Evolutionary conservation across 768 basidiomycete genomes (phyloP).

Genomic region (Tricholoma furcatifolium): DNA sequence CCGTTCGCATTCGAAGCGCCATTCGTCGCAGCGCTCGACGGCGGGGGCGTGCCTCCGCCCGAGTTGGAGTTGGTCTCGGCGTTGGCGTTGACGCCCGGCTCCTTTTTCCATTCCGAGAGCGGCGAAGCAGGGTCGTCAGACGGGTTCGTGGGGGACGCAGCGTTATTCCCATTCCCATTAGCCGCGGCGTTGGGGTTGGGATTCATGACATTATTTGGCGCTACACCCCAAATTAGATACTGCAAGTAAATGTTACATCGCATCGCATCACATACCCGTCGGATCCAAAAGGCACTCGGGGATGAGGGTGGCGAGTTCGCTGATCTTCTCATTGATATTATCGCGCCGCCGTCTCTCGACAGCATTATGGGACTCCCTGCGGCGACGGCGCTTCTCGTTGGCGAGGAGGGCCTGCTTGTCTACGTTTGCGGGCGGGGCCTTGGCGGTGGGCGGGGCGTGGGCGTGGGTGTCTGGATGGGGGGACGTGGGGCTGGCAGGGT

Average conservation of each 20-base stretch:
- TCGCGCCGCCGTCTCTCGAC: conserved; percentile 86
- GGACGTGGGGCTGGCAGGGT: not conserved
- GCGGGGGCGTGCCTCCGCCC: conserved; percentile 4
- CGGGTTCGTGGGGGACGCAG: conserved; percentile 2
- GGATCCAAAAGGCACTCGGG: conserved; percentile 81
- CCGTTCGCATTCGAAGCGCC: not conserved
- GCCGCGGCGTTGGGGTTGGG: not conserved
- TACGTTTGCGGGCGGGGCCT: not conserved
- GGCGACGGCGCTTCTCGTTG: conserved; percentile 78
- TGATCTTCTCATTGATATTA: conserved; percentile 96
- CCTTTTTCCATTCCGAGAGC: conserved; percentile 14
- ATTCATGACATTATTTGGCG: not conserved
- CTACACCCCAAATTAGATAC: not conserved
- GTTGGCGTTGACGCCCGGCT: not conserved
- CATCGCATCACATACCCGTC: conserved; percentile 8
- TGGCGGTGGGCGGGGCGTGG: conserved; percentile 6
- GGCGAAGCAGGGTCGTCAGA: conserved; percentile 14
- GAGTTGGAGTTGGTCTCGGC: conserved; percentile 12
- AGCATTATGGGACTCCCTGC: conserved; percentile 89
- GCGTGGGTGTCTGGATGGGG: conserved; percentile 2
- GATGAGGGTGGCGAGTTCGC: conserved; percentile 84
- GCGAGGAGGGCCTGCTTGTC: conserved; percentile 61
- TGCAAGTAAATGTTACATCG: not conserved
- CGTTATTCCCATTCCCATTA: too few species aligned
- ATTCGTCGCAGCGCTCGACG: not conserved